Base-by-base conservation (phyloP, 345 rosid genomes). In the Boechera retrofracta region DNA sequence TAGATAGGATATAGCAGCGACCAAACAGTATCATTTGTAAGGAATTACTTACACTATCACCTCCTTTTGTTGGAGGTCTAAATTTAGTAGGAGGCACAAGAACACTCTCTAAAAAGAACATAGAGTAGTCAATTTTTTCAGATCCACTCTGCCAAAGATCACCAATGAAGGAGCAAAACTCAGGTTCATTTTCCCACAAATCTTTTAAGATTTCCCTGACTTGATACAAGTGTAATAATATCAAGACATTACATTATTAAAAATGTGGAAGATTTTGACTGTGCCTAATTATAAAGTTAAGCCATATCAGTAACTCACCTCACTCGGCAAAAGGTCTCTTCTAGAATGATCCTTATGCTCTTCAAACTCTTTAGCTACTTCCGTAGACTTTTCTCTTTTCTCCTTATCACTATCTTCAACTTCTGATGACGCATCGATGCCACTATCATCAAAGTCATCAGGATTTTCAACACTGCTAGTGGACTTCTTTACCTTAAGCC, bases 61-160 rank as follows among this genome's bases (percentile, higher is more conserved):
- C 94, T 41, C 96, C 96, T 81, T 86, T 88, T 32, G 98, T 78
- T 5, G 96, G 94, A 4, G 97, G 91, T 49, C 98, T 89, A 70
- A 95, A 95, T 82, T 88, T 95, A 76, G 79, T 89, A 45, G 99
- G 98, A 75, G 97, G 90, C 48, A 92, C 98, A 57, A 92, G 86
- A 83, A 95, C 65, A 63, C 87, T 83, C 72, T 89, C 92, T 71
- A 95, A 72, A 80, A 95, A 92, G 79, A 91, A 95, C 90, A 92
- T 91, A 36, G 82, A 81, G 44, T 82, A 79, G 38, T 89, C 93
- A 16, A 72, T 67, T 69, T 82, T 83, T 41, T 73, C 80, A 39
- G 83, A 82, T 72, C 71, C 84, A 66, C 83, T 84, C 83, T 85
- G 87, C 88, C 89, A 94, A 83, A 95, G 77, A 80, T 87, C 85